phyloP scores from a whole-genome alignment of 2,329 filamentous ascomycete species.

The Paraconiothyrium brasiliense region DNA sequence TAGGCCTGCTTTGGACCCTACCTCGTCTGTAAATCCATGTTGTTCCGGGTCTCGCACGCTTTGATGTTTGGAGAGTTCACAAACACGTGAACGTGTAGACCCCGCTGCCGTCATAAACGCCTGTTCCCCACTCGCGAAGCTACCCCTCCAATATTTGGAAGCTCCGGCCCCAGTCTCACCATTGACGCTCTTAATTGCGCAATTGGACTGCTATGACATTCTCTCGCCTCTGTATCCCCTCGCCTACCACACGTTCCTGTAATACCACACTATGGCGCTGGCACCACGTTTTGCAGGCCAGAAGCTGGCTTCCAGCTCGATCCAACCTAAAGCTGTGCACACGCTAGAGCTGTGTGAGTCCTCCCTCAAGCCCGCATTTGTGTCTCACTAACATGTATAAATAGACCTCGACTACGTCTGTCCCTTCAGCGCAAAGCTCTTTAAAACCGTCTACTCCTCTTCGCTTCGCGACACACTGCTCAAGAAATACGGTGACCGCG shows the following conservation, averaged over 20 bases:
- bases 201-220: neutral
- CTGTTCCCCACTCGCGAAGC: constrained; percentile 22
- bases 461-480: constrained; percentile 72
- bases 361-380: neutral
- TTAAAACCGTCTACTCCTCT: constrained; percentile 74
- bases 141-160: constrained; percentile 21
- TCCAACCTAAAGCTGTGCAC: constrained; percentile 58
- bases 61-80: neutral
- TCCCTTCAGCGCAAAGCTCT: constrained; percentile 78
- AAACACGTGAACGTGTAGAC: constrained; percentile 13
- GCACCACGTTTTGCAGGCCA: constrained; percentile 80
- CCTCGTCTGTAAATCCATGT: no score
- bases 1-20: no score
- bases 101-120: constrained; percentile 35
- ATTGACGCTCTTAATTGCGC: constrained; percentile 23
- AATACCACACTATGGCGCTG: constrained; percentile 68
- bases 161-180: constrained; percentile 23
- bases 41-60: neutral
- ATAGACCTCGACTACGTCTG: constrained; percentile 91
- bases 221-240: neutral
- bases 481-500: constrained; percentile 66
- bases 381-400: neutral
- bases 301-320: constrained; percentile 63
- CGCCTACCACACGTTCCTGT: no score
- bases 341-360: constrained; percentile 63